Evolutionary conservation across 495 filamentous ascomycete genomes (phyloP).

Genomic region (Trichoderma parareesei): DNA sequence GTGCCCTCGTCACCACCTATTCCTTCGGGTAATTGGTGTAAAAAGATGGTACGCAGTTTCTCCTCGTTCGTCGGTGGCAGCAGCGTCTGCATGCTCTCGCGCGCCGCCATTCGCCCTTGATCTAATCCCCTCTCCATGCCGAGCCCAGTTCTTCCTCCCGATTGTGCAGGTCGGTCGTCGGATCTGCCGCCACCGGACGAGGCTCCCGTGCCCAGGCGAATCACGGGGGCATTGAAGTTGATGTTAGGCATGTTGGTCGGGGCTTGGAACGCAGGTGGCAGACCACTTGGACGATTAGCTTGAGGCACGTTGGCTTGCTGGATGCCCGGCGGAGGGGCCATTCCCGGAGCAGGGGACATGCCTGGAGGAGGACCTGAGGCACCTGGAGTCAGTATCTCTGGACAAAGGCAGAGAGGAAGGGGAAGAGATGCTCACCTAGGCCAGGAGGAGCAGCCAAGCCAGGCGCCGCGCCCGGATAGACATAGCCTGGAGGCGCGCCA

Average conservation of each 20-base stretch:
- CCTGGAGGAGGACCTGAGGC: conserved; percentile 55
- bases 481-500: conserved; percentile 65
- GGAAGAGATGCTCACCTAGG: conserved; percentile 56
- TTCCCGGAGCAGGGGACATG: conserved; percentile 72
- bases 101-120: conserved; percentile 56
- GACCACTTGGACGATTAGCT: conserved; percentile 66
- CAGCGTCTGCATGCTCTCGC: conserved; percentile 69
- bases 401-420: no score
- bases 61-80: conserved; percentile 86
- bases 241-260: conserved; percentile 93
- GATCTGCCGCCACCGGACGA: conserved; percentile 21
- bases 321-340: conserved; percentile 69
- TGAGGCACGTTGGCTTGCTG: conserved; percentile 59
- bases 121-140: conserved; percentile 59
- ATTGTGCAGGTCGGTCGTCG: conserved; percentile 28
- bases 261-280: conserved; percentile 75
- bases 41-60: conserved; percentile 80
- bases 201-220: conserved; percentile 59
- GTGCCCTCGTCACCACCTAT: conserved; percentile 70
- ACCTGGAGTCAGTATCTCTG: conserved; percentile 15
- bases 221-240: conserved; percentile 95
- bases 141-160: conserved; percentile 52
- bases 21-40: conserved; percentile 77
- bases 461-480: conserved; percentile 61
- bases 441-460: conserved; percentile 73